Base-by-base conservation (phyloP, 768 basidiomycete species). In the Mycena indigotica region DNA sequence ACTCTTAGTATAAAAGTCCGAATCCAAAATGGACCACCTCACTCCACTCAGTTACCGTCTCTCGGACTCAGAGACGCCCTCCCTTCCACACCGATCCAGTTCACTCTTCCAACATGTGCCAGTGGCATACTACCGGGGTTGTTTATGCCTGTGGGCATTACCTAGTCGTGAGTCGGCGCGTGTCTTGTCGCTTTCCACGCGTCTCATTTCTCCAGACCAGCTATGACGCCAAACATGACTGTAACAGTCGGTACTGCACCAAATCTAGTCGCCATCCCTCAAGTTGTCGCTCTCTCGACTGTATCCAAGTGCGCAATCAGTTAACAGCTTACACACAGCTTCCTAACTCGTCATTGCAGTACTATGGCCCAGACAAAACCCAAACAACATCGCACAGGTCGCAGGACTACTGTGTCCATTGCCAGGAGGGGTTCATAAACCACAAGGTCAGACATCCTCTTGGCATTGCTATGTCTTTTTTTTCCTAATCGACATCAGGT, bases 81-180 rank as follows among this genome's bases (percentile, higher is more conserved):
- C 30, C 17, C 13, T 15, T 24, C 28, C 19, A 13, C 35, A 16
- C 23, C 4, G 10, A 19, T 10, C 30, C 26, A 19, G 12, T 35
- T 25, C 32, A 28, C 41, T 8, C 28, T 15, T 21, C 21, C 28
- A 19, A 16, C 23, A 77, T 76, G 74, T 75, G 75, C 67, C 70
- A 75, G 57, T 73, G 73, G 62, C 70, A 73, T 50, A 76, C 75
- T 0, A 56, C 62, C 58, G 62, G 62, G 6, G 45, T 63, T 24
- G 52, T 59, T 82, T 78, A 85, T 67, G 88, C 86, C 67, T 92
- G 90, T 70, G 89, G 89, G 59, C 91, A 92, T 78, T 92, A 91
- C 72, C 77, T 84, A 50, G 80, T 85, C 65, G 86, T 87, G 55
- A 40, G 58, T 50, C 61, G 55, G 64, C 84, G 76, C 56, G 24